phyloP scores from a whole-genome alignment of 2,329 filamentous ascomycete genomes.

The Colletotrichum echinochloae region DNA sequence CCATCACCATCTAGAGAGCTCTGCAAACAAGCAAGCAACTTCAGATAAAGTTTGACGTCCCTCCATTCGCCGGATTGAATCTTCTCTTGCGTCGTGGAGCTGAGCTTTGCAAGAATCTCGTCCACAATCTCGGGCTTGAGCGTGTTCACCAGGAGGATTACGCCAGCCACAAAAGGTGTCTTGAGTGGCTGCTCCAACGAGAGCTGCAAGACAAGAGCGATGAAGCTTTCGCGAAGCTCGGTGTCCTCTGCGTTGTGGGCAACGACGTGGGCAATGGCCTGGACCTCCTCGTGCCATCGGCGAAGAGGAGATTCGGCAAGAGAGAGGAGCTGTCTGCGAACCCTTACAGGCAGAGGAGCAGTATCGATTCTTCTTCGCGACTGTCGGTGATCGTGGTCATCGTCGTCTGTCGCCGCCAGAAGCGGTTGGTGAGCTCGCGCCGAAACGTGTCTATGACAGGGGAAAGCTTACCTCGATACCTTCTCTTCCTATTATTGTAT shows the following conservation, averaged over 20 bases:
- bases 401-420: constrained; percentile 69
- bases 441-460: constrained; percentile 11
- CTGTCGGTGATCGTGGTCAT: constrained; percentile 79
- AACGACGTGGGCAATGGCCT: constrained; percentile 79
- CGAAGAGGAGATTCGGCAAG: constrained; percentile 86
- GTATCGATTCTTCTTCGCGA: constrained; percentile 77
- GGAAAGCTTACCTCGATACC: constrained; percentile 76
- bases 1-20: constrained; percentile 84
- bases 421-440: constrained; percentile 13
- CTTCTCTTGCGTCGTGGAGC: constrained; percentile 72
- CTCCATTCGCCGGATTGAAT: constrained; percentile 85
- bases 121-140: constrained; percentile 80
- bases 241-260: constrained; percentile 89
- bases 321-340: constrained; percentile 82
- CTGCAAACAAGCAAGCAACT: constrained; percentile 90
- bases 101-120: constrained; percentile 75
- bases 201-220: constrained; percentile 80
- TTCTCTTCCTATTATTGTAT: constrained; percentile 77
- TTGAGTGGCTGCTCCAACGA: constrained; percentile 94
- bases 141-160: constrained; percentile 83
- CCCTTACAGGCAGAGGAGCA: constrained; percentile 73
- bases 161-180: constrained; percentile 92
- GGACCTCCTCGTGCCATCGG: constrained; percentile 82
- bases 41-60: constrained; percentile 88
- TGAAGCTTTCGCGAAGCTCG: constrained; percentile 78